phyloP scores from a whole-genome alignment of 805 yeast genomes.

The Isabelozyma pseudorhagii region DNA sequence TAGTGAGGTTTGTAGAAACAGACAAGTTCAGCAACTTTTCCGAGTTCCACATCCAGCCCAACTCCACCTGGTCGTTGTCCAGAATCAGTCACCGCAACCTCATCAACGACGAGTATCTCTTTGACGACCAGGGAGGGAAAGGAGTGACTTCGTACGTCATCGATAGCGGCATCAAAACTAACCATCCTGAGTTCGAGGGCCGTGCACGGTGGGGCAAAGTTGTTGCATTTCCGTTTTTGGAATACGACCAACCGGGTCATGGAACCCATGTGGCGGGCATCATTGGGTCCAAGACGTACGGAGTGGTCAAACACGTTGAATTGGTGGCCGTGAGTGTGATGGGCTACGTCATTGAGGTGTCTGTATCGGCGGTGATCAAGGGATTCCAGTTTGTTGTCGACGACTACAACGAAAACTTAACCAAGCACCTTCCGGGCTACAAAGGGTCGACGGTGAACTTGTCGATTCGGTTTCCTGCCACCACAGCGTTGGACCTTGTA shows the following conservation, averaged over 20 bases:
- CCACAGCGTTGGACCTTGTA: constrained; percentile 82
- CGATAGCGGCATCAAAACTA: constrained; percentile 73
- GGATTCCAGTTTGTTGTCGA: constrained; percentile 85
- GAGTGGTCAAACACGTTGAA: constrained; percentile 79
- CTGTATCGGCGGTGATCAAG: constrained; percentile 79
- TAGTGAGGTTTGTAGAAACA: constrained; percentile 35
- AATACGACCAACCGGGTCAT: constrained; percentile 82
- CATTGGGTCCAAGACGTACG: constrained; percentile 74
- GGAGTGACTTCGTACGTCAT: constrained; percentile 73
- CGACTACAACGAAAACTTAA: constrained; percentile 55
- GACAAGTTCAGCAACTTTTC: constrained; percentile 35
- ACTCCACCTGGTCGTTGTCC: constrained; percentile 42
- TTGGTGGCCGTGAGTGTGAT: constrained; percentile 82
- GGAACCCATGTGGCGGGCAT: constrained; percentile 99
- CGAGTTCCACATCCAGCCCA: constrained; percentile 33
- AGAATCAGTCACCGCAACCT: constrained; percentile 29
- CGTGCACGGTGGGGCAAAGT: constrained; percentile 59
- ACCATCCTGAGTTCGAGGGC: constrained; percentile 62
- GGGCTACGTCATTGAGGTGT: constrained; percentile 78
- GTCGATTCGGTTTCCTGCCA: constrained; percentile 93
- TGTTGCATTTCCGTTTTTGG: constrained; percentile 31
- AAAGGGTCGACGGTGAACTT: constrained; percentile 88
- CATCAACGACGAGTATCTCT: constrained; percentile 25
- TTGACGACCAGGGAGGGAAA: constrained; percentile 36
- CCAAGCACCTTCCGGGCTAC: constrained; percentile 57